Evolutionary conservation across 2,329 filamentous ascomycete genomes (phyloP), one percentile per base, ranked within the genome.

Genomic region (Paecilomyces fulvus): DNA sequence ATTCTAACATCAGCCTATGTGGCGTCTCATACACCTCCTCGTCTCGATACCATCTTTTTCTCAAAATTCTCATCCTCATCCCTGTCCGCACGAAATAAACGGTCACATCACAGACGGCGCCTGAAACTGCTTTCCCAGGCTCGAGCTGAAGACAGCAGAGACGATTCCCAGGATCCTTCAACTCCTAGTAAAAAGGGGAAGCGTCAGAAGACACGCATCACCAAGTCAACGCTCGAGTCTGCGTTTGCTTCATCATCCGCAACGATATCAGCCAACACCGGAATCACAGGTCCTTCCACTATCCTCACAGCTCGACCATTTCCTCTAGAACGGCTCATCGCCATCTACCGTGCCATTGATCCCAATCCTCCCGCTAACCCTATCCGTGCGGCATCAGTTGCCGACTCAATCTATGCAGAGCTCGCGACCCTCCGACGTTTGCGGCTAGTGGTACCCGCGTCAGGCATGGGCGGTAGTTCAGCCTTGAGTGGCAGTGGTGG

Each of bases 11-110:
- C 77, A 23, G 73, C 76, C 51, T 79, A 77, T 59, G 65, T 79
- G 17, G 76, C 77, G 52, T 77, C 75, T 10, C 72, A 78, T 61
- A 79, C 70, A 25, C 75, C 74, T 0, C 72, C 74, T 53, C 70
- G 76, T 37, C 68, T 78, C 11, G 77, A 79, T 62, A 77, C 75
- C 7, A 73, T 77, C 55, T 76, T 79, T 58, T 79, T 79, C 64
- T 78, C 76, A 8, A 78, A 77, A 61, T 73, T 77, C 54, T 76
- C 76, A 12, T 73, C 73, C 7, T 73, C 73, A 1, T 75, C 73
- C 0, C 62, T 72, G 43, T 75, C 73, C 28, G 72, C 70, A 6
- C 67, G 73, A 49, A 75, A 73, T 56, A 77, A 77, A 59, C 75
- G 75, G 49, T 70, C 71, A 14, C 74, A 75, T 55, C 74, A 74